phyloP scores from a whole-genome alignment of 495 filamentous ascomycete genomes.

The Trichoderma virens region DNA sequence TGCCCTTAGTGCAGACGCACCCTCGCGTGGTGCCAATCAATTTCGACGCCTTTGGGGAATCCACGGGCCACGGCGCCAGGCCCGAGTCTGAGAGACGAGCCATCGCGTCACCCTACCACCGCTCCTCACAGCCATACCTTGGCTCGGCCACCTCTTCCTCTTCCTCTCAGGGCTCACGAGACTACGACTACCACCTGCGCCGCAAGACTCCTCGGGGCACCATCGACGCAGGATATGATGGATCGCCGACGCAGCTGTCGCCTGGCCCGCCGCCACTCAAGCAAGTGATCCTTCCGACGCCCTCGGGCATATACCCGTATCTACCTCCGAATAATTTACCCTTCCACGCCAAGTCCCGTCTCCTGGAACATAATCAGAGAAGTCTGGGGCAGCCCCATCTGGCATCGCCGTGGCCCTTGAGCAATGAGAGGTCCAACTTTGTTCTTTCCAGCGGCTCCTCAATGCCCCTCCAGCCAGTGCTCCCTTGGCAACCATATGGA shows the following conservation, averaged over 20 bases:
- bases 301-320: constrained; percentile 16
- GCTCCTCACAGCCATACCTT: not conserved
- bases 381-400: not conserved
- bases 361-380: not conserved
- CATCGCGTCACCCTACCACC: constrained; percentile 3
- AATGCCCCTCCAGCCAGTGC: not conserved
- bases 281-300: constrained; percentile 68
- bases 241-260: constrained; percentile 65
- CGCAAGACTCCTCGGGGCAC: constrained; percentile 94
- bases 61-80: not conserved
- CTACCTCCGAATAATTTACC: not conserved
- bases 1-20: constrained; percentile 9
- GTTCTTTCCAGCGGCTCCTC: not conserved
- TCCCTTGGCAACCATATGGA: not conserved
- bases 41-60: not conserved
- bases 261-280: constrained; percentile 74
- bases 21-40: constrained; percentile 4
- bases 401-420: not conserved
- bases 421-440: not conserved
- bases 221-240: constrained; percentile 89
- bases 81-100: not conserved
- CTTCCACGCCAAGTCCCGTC: not conserved
- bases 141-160: not conserved
- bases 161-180: not conserved
- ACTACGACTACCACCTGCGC: constrained; percentile 68